Conservation (phyloP, 2,329 filamentous ascomycete species). For the Rosellinia necatrix region DNA sequence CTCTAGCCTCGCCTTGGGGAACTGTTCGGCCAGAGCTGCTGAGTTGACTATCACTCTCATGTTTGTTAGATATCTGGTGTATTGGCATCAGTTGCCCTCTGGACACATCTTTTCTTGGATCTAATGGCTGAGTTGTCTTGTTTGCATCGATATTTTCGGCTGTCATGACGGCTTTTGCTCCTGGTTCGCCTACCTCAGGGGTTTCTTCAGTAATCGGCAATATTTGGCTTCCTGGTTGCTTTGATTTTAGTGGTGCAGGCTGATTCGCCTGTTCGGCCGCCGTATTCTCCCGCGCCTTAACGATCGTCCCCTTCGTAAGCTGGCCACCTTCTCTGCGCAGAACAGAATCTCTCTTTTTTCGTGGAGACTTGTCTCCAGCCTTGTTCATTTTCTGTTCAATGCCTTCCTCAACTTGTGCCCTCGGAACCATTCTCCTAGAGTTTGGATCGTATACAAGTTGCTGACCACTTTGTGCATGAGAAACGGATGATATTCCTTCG, state of each 20-base stretch:
- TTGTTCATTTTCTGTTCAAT: slow-evolving; percentile 48
- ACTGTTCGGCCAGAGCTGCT: slow-evolving; percentile 40
- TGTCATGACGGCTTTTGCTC: not conserved
- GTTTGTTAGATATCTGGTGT: not conserved
- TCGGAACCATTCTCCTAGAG: slow-evolving; percentile 65
- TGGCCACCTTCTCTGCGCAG: slow-evolving; percentile 50
- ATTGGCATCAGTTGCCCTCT: slow-evolving; percentile 4
- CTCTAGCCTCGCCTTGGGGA: slow-evolving; percentile 52
- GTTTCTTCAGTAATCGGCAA: not conserved
- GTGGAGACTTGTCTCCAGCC: slow-evolving; percentile 46
- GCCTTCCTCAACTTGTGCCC: slow-evolving; percentile 41
- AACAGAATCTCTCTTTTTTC: slow-evolving; percentile 46
- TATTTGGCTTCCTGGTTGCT: slow-evolving; percentile 17
- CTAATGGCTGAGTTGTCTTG: not conserved
- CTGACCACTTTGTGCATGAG: slow-evolving; percentile 26
- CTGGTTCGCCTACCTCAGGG: not conserved
- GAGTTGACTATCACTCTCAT: slow-evolving; percentile 2
- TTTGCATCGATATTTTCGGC: not conserved
- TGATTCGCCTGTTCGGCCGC: slow-evolving; percentile 43
- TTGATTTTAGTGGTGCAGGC: slow-evolving; percentile 22
- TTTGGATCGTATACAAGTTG: slow-evolving; percentile 67
- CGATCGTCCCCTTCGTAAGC: slow-evolving; percentile 57
- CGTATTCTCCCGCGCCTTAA: slow-evolving; percentile 54
- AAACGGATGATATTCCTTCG: slow-evolving; percentile 30
- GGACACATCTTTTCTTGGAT: not conserved